Evolutionary conservation across 805 yeast species (phyloP).

Genomic region (Cyberlindnera mycetangii): DNA sequence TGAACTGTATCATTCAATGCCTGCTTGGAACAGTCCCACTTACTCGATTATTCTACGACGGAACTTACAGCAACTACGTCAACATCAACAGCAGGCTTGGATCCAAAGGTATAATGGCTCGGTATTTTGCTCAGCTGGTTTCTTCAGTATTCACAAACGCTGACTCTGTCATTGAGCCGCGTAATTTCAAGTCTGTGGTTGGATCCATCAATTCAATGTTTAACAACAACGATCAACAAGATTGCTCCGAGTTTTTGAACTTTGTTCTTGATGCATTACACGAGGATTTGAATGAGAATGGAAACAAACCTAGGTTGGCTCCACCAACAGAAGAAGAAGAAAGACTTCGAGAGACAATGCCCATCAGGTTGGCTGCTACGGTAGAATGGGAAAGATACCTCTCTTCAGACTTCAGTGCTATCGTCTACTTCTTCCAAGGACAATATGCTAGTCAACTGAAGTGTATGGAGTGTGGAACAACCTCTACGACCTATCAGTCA

Average conservation of each 20-base stretch:
- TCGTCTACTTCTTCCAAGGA: conserved; percentile 85
- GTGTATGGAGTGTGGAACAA: conserved; percentile 67
- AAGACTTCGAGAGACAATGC: conserved; percentile 62
- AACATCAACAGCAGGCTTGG: conserved; percentile 75
- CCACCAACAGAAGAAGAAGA: conserved; percentile 75
- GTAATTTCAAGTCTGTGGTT: conserved; percentile 59
- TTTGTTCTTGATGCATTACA: conserved; percentile 74
- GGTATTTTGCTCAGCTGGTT: conserved; percentile 59
- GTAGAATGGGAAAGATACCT: conserved; percentile 91
- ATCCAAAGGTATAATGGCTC: conserved; percentile 74
- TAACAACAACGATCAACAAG: conserved; percentile 73
- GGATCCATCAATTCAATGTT: conserved; percentile 68
- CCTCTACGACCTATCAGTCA: conserved; percentile 85
- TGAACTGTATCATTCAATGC: conserved; percentile 90
- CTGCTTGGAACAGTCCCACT: conserved; percentile 69
- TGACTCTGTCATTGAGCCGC: conserved; percentile 50
- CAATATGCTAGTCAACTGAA: conserved; percentile 77
- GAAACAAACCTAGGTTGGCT: conserved; percentile 48
- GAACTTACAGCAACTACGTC: conserved; percentile 61
- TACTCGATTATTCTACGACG: conserved; percentile 57
- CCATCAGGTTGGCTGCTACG: conserved; percentile 77
- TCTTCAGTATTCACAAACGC: conserved; percentile 50
- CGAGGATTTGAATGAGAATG: conserved; percentile 75
- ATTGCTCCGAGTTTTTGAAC: conserved; percentile 78
- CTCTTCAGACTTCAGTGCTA: conserved; percentile 70